Evolutionary conservation across 352 stramenopile genomes (phyloP).

Genomic region (Phytophthora foliorum): DNA sequence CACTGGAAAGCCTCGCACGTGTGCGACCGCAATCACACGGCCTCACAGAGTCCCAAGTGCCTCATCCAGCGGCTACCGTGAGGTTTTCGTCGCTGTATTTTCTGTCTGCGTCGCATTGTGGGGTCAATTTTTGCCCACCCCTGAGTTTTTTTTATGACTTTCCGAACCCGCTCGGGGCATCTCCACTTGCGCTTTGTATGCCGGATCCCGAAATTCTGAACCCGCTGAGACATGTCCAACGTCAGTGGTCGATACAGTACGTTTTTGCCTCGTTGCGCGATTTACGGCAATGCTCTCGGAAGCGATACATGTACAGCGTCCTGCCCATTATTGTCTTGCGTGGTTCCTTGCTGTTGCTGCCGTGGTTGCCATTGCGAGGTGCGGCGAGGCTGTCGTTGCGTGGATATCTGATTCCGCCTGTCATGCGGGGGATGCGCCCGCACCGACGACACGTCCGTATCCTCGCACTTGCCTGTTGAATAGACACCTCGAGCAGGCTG

Average conservation of each 20-base stretch:
- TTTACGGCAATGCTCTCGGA: constrained; percentile 4
- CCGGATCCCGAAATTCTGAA: background rate
- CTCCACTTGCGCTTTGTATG: constrained; percentile 1
- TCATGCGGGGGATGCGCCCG: constrained; percentile 5
- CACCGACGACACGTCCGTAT: constrained; percentile 17
- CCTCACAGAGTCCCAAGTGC: background rate
- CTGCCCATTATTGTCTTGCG: background rate
- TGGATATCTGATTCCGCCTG: background rate
- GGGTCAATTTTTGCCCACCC: constrained; percentile 20
- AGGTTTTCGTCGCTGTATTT: background rate
- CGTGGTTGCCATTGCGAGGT: background rate
- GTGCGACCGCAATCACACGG: background rate
- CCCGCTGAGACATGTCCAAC: constrained; percentile 19
- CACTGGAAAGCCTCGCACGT: background rate
- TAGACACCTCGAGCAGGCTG: too few relatives aligned
- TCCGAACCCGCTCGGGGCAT: constrained; percentile 3
- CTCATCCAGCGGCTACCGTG: constrained; percentile 5
- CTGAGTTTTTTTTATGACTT: constrained; percentile 23
- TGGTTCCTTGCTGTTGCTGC: background rate
- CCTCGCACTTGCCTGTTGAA: background rate
- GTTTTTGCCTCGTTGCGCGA: constrained; percentile 10
- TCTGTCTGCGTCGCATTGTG: constrained; percentile 23
- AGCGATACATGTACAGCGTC: background rate
- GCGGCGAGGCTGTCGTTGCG: too few relatives aligned
- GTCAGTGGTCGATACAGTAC: constrained; percentile 3